Conservation (phyloP, 2,329 filamentous ascomycete species). For the Fusarium haematococcum region DNA sequence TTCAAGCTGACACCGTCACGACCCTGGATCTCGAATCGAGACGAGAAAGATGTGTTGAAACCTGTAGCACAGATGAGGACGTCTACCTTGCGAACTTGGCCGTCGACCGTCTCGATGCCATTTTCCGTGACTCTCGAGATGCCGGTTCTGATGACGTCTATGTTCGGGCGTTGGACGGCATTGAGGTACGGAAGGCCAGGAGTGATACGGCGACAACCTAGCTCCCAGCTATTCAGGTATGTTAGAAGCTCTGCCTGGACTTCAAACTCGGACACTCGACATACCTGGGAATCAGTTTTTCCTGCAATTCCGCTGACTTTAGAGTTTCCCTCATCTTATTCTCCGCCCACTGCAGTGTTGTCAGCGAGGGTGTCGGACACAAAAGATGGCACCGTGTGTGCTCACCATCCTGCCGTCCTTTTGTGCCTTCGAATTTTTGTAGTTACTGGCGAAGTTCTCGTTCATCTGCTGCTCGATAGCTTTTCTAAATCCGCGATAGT, state of each 20-base stretch:
- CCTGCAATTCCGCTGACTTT: background rate
- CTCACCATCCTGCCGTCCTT: background rate
- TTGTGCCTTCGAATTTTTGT: background rate
- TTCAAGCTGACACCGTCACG: background rate
- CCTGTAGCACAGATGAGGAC: conserved; percentile 10
- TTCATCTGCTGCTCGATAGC: conserved; percentile 12
- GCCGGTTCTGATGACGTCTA: background rate
- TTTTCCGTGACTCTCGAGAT: background rate
- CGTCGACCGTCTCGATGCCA: background rate
- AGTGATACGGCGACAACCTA: background rate
- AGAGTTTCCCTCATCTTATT: background rate
- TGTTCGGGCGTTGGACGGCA: background rate
- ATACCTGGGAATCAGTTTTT: conserved; percentile 5
- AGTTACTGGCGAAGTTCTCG: conserved; percentile 2
- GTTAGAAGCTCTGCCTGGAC: background rate
- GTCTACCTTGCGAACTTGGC: background rate
- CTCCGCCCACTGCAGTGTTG: background rate
- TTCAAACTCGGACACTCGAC: background rate
- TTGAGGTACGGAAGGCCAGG: background rate
- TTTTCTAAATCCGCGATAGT: conserved; percentile 1
- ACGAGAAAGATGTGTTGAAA: conserved; percentile 1
- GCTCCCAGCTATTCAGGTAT: background rate
- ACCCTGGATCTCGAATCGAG: background rate
- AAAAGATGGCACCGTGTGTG: too few relatives aligned
- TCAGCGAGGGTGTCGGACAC: background rate